Percentiles rank a stretch among this genome's conserved stretches.
These are phyloP conservation scores for Yarrowia hollandica DNA, from an alignment of 805 yeast species.

Conservation along the genomic window DNA sequence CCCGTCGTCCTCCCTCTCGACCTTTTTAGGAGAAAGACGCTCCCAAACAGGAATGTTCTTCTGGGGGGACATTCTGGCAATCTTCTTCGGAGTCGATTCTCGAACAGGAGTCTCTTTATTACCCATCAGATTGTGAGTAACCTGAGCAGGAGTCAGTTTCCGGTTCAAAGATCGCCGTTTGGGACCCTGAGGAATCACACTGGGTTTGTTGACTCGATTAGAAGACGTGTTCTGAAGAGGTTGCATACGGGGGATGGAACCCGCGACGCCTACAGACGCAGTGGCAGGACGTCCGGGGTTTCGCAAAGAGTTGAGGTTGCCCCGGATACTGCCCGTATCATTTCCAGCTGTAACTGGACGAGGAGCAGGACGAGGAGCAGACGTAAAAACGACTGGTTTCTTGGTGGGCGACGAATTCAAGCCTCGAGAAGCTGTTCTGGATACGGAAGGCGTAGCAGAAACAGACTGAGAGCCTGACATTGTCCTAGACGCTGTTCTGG, in stretches of 20 bases:
- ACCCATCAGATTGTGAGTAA: constrained; percentile 12
- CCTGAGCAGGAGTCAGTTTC: constrained; percentile 18
- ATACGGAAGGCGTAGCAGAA: too few species aligned
- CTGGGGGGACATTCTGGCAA: too few species aligned
- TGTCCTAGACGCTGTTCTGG: too few species aligned
- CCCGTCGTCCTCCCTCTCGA: too few species aligned
- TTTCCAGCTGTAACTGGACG: constrained; percentile 1
- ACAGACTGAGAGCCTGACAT: too few species aligned
- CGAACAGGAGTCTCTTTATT: constrained; percentile 12
- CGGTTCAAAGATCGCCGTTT: background rate
- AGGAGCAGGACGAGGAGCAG: background rate
- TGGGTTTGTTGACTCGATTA: constrained; percentile 10
- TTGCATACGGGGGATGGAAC: constrained; percentile 16
- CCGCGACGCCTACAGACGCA: background rate
- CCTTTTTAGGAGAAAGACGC: constrained; percentile 1
- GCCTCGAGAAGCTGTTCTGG: too few species aligned
- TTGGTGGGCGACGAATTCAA: background rate
- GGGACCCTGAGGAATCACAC: background rate
- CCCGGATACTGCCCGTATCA: background rate
- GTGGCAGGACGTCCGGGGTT: background rate
- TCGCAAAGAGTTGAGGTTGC: constrained; percentile 1
- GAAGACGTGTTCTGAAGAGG: background rate
- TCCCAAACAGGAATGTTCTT: constrained; percentile 3
- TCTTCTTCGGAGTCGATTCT: background rate
- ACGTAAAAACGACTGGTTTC: too few species aligned